Base-by-base conservation (phyloP, 257 asterid species). In the Plantago ovata region DNA sequence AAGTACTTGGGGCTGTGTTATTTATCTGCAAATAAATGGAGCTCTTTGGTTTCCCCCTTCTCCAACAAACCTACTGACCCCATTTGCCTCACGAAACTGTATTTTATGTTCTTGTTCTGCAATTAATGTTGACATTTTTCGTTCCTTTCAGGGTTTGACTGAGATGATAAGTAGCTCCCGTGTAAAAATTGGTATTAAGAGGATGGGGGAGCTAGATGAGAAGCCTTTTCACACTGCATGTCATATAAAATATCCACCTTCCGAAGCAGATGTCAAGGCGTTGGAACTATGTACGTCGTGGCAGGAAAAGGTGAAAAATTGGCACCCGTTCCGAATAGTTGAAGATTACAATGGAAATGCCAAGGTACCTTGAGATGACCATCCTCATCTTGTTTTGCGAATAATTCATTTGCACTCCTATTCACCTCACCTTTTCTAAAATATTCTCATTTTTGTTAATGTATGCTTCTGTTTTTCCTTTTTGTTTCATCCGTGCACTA, bases 171-270 rank as follows among this genome's bases (percentile, higher is more conserved):
- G 19, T 32, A 74, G 80, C 64, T 54, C 19, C 52, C 87, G 84
- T 39, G 77, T 75, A 9, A 78, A 49, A 58, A 82, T 84, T 53
- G 90, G 95, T 56, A 69, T 89, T 23, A 86, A 82, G 69, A 75
- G 87, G 63, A 86, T 84, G 94, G 95, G 95, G 1, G 97, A 84
- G 51, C 67, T 84, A n/a, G 93, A 89, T 44, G 70, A 64, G 77
- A 84, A 79, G 75, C 54, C 80, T 44, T 84, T 84, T 53, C 75
- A 70, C 69, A 72, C 39, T 14, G 77, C 75, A 24, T 84, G 95
- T 75, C 80, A 82, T 71, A 41, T 15, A 63, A 82, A 67, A 57
- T 87, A 58, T 53, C 56, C 85, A 23, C 20, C 55, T 1, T 80
- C 71, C 21, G 95, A 86, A 59, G 87, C 80, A 40, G 86, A 80